Base-by-base conservation (phyloP, 805 yeast genomes). In the Soucietia sequanensis region DNA sequence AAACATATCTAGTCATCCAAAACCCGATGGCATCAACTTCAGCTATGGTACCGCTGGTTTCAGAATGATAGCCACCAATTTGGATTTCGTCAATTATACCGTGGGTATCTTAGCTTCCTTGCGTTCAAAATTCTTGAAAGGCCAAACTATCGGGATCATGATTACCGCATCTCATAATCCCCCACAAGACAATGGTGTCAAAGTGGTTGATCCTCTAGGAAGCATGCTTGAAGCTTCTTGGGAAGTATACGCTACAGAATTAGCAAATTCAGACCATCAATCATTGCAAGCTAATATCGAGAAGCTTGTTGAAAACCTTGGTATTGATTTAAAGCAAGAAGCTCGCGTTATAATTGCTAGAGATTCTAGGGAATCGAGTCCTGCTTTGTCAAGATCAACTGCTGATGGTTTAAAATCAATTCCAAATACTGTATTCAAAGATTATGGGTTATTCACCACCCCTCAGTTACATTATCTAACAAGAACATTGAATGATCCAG, bases 1-100 rank as follows among this genome's bases (percentile, higher is more conserved):
- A n/a, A n/a, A n/a, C n/a, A n/a, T n/a, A 25, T 7, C 7, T 14
- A 55, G 47, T 24, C 71, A 74, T 42, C 71, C 71, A 19, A 77
- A 75, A 37, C 78, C 81, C 3, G 54, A 47, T 14, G 43, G 42
- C 25, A 35, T 53, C 26, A 39, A 34, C 9, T 82, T 78, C 52
- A 62, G 76, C 12, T 93, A 93, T 52, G 99, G 99, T n/a, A 93
- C 99, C 1, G 99, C 99, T 2, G 99, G 99, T 6, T 93, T 93
- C 65, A 76, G 99, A 39, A 81, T 81, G 65, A 66, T 76, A 31
- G 90, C 95, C 2, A 54, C 62, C 14, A 60, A 71, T 12, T 65
- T 91, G 44, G 95, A 87, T 54, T 81, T 88, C 12, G 91, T 90
- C 21, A 84, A 87, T 59, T 86, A 78, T 58, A 73, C 91, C 5